These are phyloP conservation scores for Austroboletus niveus DNA, from an alignment of 1,284 basidiomycete species.

Conservation along the genomic window DNA sequence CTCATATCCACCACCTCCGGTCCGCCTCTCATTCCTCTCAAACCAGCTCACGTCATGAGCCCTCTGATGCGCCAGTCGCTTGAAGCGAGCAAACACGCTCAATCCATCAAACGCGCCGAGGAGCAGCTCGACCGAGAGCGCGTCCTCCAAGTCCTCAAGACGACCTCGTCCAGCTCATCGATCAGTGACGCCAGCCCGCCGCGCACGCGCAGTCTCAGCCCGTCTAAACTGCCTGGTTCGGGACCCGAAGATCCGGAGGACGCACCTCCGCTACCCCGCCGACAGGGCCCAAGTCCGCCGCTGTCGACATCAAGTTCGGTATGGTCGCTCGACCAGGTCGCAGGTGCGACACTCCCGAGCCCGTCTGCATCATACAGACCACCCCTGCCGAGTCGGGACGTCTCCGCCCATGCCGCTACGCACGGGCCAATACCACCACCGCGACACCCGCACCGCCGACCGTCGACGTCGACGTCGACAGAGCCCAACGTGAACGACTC, in stretches of 20 bases:
- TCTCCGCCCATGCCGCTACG: background rate
- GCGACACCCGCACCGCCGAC: slow-evolving; percentile 57
- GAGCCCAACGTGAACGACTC: slow-evolving; percentile 24
- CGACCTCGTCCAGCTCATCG: slow-evolving; percentile 29
- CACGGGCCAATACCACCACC: slow-evolving; percentile 39
- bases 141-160: slow-evolving; percentile 66
- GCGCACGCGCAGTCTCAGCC: slow-evolving; percentile 31
- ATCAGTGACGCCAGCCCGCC: slow-evolving; percentile 1
- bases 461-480: slow-evolving; percentile 19
- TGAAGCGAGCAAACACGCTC: slow-evolving; percentile 65
- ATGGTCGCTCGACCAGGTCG: slow-evolving; percentile 42
- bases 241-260: slow-evolving; percentile 36
- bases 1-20: slow-evolving; percentile 2
- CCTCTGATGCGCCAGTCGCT: slow-evolving; percentile 67
- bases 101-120: slow-evolving; percentile 65
- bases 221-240: slow-evolving; percentile 30
- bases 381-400: slow-evolving; percentile 20
- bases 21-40: slow-evolving; percentile 21
- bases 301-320: slow-evolving; percentile 33
- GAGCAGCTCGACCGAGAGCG: slow-evolving; percentile 65
- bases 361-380: slow-evolving; percentile 12
- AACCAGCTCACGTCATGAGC: slow-evolving; percentile 45
- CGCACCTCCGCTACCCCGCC: slow-evolving; percentile 28
- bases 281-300: slow-evolving; percentile 24
- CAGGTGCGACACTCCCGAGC: slow-evolving; percentile 34